phyloP scores from a whole-genome alignment of 768 basidiomycete species.

The Collybia nuda region DNA sequence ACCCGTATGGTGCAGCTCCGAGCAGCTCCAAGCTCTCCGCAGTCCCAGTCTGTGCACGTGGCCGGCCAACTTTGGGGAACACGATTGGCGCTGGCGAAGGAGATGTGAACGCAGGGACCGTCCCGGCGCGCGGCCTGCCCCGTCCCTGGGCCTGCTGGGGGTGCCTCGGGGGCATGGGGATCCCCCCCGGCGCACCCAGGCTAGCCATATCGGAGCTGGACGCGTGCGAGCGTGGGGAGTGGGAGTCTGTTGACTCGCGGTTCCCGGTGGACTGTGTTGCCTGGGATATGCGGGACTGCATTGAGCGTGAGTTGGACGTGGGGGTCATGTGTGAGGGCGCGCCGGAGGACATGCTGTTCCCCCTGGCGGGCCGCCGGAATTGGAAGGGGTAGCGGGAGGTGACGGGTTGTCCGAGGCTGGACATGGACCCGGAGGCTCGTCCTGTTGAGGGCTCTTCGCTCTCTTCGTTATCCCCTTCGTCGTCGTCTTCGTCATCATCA shows the following conservation, averaged over 20 bases:
- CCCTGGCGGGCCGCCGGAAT: conserved; percentile 52
- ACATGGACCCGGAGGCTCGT: conserved; percentile 80
- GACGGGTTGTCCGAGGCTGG: conserved; percentile 79
- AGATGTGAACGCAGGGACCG: conserved; percentile 29
- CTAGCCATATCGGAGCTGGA: conserved; percentile 36
- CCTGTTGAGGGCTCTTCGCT: conserved; percentile 58
- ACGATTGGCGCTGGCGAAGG: conserved; percentile 16
- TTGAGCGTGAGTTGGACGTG: conserved; percentile 26
- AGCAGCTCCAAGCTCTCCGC: conserved; percentile 10
- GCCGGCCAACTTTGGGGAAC: conserved; percentile 26
- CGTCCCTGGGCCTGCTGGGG: conserved; percentile 28
- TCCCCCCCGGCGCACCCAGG: conserved; percentile 26
- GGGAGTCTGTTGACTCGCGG: conserved; percentile 59
- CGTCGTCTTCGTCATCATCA: conserved; percentile 26
- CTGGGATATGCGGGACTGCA: conserved; percentile 35
- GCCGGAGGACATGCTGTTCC: conserved; percentile 39
- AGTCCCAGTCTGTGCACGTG: conserved; percentile 14
- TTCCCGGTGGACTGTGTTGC: conserved; percentile 66
- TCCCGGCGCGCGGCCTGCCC: conserved; percentile 29
- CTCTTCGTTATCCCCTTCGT: conserved; percentile 38
- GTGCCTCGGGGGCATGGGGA: conserved; percentile 45
- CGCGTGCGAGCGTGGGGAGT: conserved; percentile 40
- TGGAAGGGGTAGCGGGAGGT: conserved; percentile 70
- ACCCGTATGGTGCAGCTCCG: conserved; percentile 6
- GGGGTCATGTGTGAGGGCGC: conserved; percentile 38